These are phyloP conservation scores for Picochlorum sp. DNA, from an alignment of 139 green algal genomes.

Conservation along the genomic window DNA sequence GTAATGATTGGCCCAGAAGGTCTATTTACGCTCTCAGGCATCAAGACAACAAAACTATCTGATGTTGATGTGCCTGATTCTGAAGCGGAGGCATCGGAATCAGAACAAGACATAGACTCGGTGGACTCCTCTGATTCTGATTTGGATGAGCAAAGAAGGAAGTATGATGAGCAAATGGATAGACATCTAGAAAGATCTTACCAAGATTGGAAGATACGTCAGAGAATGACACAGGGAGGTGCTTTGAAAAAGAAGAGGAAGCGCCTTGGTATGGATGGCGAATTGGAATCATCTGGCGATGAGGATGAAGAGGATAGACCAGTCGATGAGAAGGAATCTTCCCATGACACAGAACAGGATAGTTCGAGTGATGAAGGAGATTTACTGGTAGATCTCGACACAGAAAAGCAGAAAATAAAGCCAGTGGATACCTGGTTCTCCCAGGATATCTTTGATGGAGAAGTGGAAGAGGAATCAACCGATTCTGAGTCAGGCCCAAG, in stretches of 20 bases:
- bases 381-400: neutral
- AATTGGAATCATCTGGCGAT: slow-evolving; percentile 38
- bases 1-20: slow-evolving; percentile 10
- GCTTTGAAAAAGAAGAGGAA: slow-evolving; percentile 35
- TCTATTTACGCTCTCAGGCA: slow-evolving; percentile 31
- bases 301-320: slow-evolving; percentile 12
- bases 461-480: slow-evolving; percentile 15
- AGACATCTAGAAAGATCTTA: slow-evolving; percentile 79
- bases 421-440: slow-evolving; percentile 8
- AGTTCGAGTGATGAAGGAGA: neutral
- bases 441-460: slow-evolving; percentile 9
- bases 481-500: neutral
- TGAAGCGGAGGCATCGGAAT: slow-evolving; percentile 1
- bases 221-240: slow-evolving; percentile 25
- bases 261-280: slow-evolving; percentile 49
- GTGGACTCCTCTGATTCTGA: slow-evolving; percentile 21
- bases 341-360: neutral
- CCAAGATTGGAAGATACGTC: slow-evolving; percentile 62
- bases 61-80: slow-evolving; percentile 1
- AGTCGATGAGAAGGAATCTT: slow-evolving; percentile 3
- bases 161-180: slow-evolving; percentile 72
- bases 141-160: slow-evolving; percentile 34
- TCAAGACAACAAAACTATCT: neutral
- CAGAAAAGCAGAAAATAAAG: neutral
- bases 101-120: slow-evolving; percentile 2